Percentiles rank a stretch among this genome's conserved stretches.
phyloP scores from a whole-genome alignment of 2,329 filamentous ascomycete genomes.

The Diplodia sapinea region DNA sequence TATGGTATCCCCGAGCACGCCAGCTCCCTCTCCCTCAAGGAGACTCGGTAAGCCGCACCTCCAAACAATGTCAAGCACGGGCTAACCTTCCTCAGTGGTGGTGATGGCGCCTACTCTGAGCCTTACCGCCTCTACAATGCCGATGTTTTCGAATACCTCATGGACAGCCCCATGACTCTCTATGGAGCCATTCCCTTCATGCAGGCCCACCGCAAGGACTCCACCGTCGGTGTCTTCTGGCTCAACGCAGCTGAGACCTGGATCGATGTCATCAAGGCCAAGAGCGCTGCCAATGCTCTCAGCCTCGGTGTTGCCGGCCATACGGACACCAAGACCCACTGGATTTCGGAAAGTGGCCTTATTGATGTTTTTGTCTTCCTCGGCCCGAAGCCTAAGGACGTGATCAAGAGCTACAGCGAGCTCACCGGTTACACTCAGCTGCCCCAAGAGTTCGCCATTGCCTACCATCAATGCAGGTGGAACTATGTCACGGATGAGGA shows the following conservation, averaged over 20 bases:
- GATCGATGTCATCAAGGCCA: conserved; percentile 89
- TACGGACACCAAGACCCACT: conserved; percentile 86
- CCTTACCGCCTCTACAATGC: conserved; percentile 96
- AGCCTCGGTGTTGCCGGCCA: conserved; percentile 72
- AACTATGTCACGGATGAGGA: conserved; percentile 98
- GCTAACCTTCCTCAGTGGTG: conserved; percentile 58
- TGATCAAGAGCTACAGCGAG: conserved; percentile 82
- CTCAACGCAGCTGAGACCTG: conserved; percentile 96
- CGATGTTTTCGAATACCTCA: conserved; percentile 96
- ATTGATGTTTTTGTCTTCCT: conserved; percentile 95
- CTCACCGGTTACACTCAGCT: conserved; percentile 90
- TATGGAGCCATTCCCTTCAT: conserved; percentile 98
- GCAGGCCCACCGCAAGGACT: conserved; percentile 94
- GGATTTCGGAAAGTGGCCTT: conserved; percentile 91
- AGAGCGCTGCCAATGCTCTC: conserved; percentile 74
- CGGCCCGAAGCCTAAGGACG: conserved; percentile 81
- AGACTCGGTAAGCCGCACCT: conserved; percentile 67
- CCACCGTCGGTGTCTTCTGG: conserved; percentile 96
- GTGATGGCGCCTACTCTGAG: conserved; percentile 81
- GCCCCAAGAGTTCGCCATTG: conserved; percentile 89
- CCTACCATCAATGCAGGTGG: conserved; percentile 97
- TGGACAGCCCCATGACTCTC: conserved; percentile 97
- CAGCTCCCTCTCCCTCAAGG: conserved; percentile 82
- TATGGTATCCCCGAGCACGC: conserved; percentile 95
- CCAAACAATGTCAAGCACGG: conserved; percentile 17